Conservation (phyloP, 148 eudicot species). For the Pouteria glomerata region DNA sequence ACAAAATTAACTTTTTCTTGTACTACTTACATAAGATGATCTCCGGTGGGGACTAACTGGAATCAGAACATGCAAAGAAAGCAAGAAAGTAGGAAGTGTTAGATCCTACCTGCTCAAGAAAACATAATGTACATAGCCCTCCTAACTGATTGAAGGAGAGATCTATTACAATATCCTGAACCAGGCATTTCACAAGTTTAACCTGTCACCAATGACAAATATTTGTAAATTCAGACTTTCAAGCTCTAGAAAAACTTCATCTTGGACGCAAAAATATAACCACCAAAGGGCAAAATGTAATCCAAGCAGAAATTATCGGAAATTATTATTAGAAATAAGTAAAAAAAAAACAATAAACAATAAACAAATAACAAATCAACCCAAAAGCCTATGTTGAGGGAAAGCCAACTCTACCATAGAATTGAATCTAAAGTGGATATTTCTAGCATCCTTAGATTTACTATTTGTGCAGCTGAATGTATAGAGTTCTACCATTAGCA, state of each 20-base stretch:
- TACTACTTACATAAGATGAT: background rate
- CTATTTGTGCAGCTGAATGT: background rate
- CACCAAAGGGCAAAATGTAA: background rate
- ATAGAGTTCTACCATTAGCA: background rate
- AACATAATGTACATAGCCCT: conserved; percentile 58
- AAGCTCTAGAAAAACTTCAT: background rate
- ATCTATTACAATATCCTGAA: conserved; percentile 41
- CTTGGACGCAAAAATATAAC: no score
- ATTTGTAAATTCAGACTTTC: background rate
- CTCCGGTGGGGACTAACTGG: background rate
- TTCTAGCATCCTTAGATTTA: background rate
- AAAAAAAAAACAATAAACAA: background rate
- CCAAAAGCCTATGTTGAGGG: background rate
- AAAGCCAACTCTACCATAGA: conserved; percentile 1
- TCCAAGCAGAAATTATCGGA: background rate
- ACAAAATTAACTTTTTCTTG: background rate
- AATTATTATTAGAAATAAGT: background rate
- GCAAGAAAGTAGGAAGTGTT: conserved; percentile 10
- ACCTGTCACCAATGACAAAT: conserved; percentile 39
- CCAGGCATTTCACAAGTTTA: conserved; percentile 63
- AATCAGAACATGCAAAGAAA: background rate
- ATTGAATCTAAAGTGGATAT: background rate
- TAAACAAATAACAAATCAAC: background rate
- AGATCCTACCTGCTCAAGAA: conserved; percentile 35
- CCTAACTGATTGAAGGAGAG: conserved; percentile 59